Evolutionary conservation across 1,139 yeast species (phyloP), one percentile per base, ranked within the genome.

Genomic region (Neolecta irregularis): DNA sequence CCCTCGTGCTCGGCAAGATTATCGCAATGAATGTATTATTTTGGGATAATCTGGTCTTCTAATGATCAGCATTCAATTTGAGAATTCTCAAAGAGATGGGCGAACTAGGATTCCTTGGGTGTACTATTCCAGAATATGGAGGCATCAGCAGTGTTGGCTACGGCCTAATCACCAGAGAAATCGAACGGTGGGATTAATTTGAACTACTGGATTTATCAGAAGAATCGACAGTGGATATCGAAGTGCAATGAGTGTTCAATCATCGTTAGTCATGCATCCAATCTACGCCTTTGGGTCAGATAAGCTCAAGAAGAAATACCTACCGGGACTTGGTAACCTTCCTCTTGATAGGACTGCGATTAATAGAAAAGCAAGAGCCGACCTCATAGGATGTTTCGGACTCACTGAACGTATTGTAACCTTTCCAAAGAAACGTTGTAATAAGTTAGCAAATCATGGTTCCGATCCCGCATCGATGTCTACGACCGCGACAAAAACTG

Each of bases 401-500:
- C 51, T 61, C 13, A 61, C 65, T 9, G 65, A 61, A 47, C n/a
- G n/a, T n/a, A n/a, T n/a, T n/a, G n/a, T n/a, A n/a, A n/a, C n/a
- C n/a, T n/a, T n/a, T n/a, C 65, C 42, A 36, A 20, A n/a, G 41
- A 24, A 6, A 21, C 7, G 8, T 12, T 24, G 12, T 23, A 40
- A n/a, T n/a, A n/a, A n/a, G n/a, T n/a, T n/a, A n/a, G 45, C 65
- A 30, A 59, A 61, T 46, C 65, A 61, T 40, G 65, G 65, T 17
- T 59, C 64, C 11, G 65, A 61, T 39, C 65, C 66, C 4, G 64
- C 54, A 2, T 54, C 63, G 5, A 61, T 61, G 66, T 63, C 59
- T 45, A 61, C 65, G 12, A 46, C 44, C 5, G 66, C 66, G 16
- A 48, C 51, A 33, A 55, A 51, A 13, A 54, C 61, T 18, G 60